A percentile compares a stretch with the other conserved stretches of the same genome.
These are phyloP conservation scores for Alternaria hordeiaustralica DNA, from an alignment of 2,329 filamentous ascomycete species.

Conservation along the genomic window DNA sequence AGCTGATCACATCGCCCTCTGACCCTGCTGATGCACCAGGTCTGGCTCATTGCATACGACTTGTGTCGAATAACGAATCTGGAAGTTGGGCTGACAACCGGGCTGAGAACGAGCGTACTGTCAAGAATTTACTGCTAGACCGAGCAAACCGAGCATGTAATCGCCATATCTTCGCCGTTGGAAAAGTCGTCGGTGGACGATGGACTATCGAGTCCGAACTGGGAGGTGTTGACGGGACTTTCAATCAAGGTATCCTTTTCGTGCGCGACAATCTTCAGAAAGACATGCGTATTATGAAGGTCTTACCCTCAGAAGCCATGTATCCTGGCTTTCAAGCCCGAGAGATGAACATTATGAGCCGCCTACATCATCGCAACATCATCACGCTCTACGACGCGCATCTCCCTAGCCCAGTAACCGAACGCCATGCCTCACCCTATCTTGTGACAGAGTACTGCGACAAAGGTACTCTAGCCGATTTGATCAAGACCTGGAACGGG, in stretches of 20 bases:
- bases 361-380: not conserved
- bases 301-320: not conserved
- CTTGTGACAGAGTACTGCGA: not conserved
- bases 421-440: not conserved
- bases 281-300: not conserved
- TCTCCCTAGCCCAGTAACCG: not conserved
- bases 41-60: not conserved
- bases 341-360: not conserved
- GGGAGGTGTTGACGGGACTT: not conserved
- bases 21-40: not conserved
- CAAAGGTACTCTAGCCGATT: not conserved
- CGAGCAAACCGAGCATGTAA: not conserved
- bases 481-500: not conserved
- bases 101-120: not conserved
- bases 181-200: not conserved
- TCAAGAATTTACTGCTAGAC: not conserved
- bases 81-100: not conserved
- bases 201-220: not conserved
- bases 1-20: not conserved
- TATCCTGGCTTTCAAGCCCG: not conserved
- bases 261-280: not conserved
- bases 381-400: not conserved
- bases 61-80: not conserved
- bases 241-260: not conserved
- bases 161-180: not conserved